A percentile compares a stretch with the other conserved stretches of the same genome.
Conservation (phyloP, 768 basidiomycete genomes). For the Chalciporus sphaerocephalus region DNA sequence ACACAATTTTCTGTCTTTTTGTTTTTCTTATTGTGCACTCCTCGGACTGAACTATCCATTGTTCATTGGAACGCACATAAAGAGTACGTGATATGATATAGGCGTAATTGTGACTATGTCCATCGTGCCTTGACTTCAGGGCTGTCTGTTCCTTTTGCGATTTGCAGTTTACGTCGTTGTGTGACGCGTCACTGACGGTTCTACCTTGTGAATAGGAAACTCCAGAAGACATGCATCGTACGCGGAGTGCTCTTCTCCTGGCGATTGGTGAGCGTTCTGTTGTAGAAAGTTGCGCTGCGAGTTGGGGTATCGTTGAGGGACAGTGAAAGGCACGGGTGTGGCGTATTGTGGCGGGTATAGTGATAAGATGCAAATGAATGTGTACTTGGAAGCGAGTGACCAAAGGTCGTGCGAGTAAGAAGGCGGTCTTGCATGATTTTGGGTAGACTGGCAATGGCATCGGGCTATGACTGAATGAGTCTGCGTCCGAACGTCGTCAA, state of each 20-base stretch:
- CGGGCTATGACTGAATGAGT: background rate
- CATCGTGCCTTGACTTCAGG: background rate
- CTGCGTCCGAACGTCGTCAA: too few species aligned
- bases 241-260: conserved; percentile 42
- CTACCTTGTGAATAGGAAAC: conserved; percentile 33
- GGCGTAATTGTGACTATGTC: background rate
- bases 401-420: too few species aligned
- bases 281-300: conserved; percentile 46
- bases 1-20: conserved; percentile 1
- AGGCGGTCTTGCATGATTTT: too few species aligned
- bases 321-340: background rate
- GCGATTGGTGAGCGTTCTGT: conserved; percentile 50
- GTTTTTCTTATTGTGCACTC: conserved; percentile 8
- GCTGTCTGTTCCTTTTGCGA: background rate
- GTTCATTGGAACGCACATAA: conserved; percentile 10
- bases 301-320: conserved; percentile 36
- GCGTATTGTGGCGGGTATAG: too few species aligned
- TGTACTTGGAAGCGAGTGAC: too few species aligned
- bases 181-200: background rate
- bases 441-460: background rate
- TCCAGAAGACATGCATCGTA: conserved; percentile 35
- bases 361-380: too few species aligned
- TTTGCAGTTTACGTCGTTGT: conserved; percentile 1
- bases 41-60: conserved; percentile 8
- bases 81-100: conserved; percentile 1